Evolutionary conservation across 2,329 filamentous ascomycete genomes (phyloP).

Genomic region (Calonectria pauciramosa): DNA sequence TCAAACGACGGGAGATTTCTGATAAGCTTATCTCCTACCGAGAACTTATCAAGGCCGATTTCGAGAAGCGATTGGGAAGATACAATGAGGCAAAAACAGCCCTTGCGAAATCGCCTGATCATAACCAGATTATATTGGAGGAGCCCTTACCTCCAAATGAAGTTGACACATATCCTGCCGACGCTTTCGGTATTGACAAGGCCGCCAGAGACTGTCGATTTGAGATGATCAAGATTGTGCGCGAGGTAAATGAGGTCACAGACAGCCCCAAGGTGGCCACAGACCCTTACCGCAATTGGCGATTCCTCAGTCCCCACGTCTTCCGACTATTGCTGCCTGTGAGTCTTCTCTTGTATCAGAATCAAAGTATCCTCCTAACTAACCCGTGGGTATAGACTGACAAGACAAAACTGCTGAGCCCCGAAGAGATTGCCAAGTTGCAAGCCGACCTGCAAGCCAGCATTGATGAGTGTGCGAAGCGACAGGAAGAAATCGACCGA

Average conservation of each 20-base stretch:
- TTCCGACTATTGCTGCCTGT: constrained; percentile 2
- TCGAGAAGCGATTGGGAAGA: neutral
- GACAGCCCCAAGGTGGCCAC: constrained; percentile 5
- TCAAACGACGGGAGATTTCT: neutral
- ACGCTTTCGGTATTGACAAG: constrained; percentile 13
- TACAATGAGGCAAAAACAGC: neutral
- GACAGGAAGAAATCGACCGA: neutral
- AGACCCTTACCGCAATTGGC: constrained; percentile 7
- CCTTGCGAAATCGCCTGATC: neutral
- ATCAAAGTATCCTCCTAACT: neutral
- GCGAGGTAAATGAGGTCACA: constrained; percentile 6
- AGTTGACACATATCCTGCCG: neutral
- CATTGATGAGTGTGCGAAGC: neutral
- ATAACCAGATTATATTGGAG: neutral
- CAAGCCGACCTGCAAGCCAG: neutral
- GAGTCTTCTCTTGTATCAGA: neutral
- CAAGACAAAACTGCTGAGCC: neutral
- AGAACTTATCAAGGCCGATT: neutral
- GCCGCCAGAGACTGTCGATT: constrained; percentile 24
- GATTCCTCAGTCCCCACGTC: constrained; percentile 5
- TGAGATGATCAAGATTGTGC: constrained; percentile 31
- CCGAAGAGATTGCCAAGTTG: constrained; percentile 10
- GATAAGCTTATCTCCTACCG: constrained; percentile 2
- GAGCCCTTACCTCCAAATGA: constrained; percentile 15
- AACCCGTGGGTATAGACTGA: neutral